Conservation (phyloP, 305 asterid species). For the Solanum hybrid region DNA sequence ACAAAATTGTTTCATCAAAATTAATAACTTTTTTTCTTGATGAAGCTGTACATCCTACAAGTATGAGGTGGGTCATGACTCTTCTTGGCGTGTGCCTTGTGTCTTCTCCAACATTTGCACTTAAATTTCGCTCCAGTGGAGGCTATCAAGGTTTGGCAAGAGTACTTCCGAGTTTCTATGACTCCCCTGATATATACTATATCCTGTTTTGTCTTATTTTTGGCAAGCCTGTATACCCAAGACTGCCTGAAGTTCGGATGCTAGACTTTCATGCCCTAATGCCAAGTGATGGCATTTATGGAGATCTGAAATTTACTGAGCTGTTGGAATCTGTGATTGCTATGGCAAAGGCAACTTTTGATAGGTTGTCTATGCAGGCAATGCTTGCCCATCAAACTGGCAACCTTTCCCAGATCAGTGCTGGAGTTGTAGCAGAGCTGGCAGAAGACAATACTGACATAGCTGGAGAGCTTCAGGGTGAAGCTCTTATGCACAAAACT, state of each 20-base stretch:
- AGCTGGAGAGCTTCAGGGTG: conserved; percentile 98
- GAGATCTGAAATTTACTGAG: conserved; percentile 79
- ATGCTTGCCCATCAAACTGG: conserved; percentile 87
- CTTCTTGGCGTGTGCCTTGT: conserved; percentile 95
- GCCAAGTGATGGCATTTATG: conserved; percentile 73
- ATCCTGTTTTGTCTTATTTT: conserved; percentile 92
- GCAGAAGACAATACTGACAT: conserved; percentile 74
- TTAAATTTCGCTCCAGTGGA: conserved; percentile 92
- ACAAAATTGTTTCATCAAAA: conserved; percentile 91
- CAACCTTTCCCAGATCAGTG: conserved; percentile 89
- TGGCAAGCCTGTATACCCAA: conserved; percentile 96
- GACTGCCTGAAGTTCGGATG: conserved; percentile 99
- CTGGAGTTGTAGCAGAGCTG: conserved; percentile 91
- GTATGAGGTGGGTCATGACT: conserved; percentile 99
- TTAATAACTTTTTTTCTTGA: conserved; percentile 88
- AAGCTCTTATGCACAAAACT: conserved; percentile 99
- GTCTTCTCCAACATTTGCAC: conserved; percentile 93
- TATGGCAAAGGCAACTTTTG: conserved; percentile 97
- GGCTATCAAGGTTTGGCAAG: conserved; percentile 93
- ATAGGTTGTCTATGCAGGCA: conserved; percentile 75
- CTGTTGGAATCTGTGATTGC: conserved; percentile 89
- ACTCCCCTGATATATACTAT: conserved; percentile 97
- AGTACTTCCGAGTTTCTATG: conserved; percentile 96
- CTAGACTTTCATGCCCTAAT: conserved; percentile 95
- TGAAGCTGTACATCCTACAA: conserved; percentile 98